A percentile compares a stretch with the other conserved stretches of the same genome.
phyloP scores from a whole-genome alignment of 768 basidiomycete species.

The Cyathus striatus region DNA sequence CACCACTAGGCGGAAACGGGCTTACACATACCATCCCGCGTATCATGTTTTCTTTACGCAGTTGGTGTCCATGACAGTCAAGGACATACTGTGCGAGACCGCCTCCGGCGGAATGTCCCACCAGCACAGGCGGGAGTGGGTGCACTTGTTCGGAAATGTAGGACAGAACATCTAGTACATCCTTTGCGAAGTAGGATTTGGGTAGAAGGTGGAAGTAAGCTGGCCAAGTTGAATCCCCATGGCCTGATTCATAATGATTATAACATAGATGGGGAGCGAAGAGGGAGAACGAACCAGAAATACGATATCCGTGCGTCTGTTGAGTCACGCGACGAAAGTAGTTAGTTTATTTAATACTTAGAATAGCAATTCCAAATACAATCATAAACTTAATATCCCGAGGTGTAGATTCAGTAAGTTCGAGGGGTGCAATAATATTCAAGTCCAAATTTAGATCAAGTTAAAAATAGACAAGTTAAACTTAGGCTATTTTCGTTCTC shows the following conservation, averaged over 20 bases:
- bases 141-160: not conserved
- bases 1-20: conserved; percentile 3
- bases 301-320: too few relatives aligned
- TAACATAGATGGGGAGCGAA: not conserved
- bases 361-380: too few relatives aligned
- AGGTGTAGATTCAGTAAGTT: too few relatives aligned
- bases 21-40: not conserved
- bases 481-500: too few relatives aligned
- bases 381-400: too few relatives aligned
- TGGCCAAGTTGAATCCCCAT: conserved; percentile 4
- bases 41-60: not conserved
- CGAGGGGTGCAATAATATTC: too few relatives aligned
- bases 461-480: too few relatives aligned
- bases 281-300: conserved; percentile 4
- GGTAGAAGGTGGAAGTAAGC: conserved; percentile 3
- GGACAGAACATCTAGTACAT: conserved; percentile 1
- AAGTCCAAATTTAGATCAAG: too few relatives aligned
- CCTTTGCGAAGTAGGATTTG: conserved; percentile 3
- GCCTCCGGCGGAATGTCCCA: conserved; percentile 10
- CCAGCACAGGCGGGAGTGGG: not conserved
- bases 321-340: too few relatives aligned
- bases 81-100: conserved; percentile 8
- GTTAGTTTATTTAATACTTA: too few relatives aligned
- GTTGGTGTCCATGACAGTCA: not conserved
- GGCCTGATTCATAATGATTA: not conserved